Conservation (phyloP, 2,329 filamentous ascomycete species). For the Balansia obtecta region DNA sequence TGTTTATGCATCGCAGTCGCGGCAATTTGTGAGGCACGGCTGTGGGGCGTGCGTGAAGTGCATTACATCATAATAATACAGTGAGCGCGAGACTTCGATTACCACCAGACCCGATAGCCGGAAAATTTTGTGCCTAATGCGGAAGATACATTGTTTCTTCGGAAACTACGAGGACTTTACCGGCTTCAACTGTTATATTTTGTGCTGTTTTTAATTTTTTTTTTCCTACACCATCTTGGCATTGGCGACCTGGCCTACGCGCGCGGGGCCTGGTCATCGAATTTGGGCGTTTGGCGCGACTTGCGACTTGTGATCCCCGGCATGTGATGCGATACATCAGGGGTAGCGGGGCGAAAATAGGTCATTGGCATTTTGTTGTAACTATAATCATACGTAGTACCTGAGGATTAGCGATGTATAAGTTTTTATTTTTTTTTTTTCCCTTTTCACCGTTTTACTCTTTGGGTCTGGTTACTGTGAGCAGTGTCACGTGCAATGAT, state of each 20-base stretch:
- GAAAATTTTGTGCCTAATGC: background rate
- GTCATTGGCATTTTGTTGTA: slow-evolving; percentile 3
- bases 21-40: no score
- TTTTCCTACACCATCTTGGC: background rate
- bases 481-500: no score
- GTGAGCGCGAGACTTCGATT: no score
- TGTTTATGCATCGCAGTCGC: no score
- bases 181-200: background rate
- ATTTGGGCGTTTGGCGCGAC: slow-evolving; percentile 1
- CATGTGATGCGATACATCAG: background rate
- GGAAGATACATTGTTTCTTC: background rate
- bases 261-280: background rate
- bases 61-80: no score
- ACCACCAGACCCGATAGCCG: no score
- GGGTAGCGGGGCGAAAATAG: background rate
- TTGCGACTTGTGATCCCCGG: background rate
- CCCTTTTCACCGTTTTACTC: no score
- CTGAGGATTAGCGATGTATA: slow-evolving; percentile 1
- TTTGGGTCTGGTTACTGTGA: background rate
- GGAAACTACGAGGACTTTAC: no score
- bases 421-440: no score
- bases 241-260: background rate
- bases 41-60: no score
- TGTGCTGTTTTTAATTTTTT: background rate
- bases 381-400: background rate